These are phyloP conservation scores for Fusarium euwallaceae DNA, from an alignment of 2,329 filamentous ascomycete genomes.

Conservation along the genomic window DNA sequence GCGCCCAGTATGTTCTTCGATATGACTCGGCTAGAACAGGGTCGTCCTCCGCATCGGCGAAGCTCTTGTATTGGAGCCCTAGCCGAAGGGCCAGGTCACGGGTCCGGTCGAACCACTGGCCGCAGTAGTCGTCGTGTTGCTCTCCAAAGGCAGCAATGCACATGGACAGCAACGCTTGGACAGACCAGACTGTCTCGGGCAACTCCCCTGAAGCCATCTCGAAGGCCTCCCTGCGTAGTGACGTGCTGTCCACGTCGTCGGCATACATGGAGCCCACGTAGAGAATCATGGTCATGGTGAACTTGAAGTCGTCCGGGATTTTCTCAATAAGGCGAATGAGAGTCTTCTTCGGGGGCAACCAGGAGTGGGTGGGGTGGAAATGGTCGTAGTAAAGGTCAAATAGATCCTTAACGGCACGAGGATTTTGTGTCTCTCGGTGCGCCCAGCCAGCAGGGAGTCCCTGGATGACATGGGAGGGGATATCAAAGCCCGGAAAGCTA, in stretches of 20 bases:
- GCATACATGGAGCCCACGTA: slow-evolving; percentile 43
- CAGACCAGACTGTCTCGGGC: slow-evolving; percentile 38
- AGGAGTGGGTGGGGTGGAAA: slow-evolving; percentile 43
- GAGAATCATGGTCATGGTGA: slow-evolving; percentile 24
- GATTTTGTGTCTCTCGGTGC: not conserved
- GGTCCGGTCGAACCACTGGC: slow-evolving; percentile 21
- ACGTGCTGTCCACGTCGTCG: slow-evolving; percentile 10
- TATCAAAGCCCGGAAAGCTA: slow-evolving; percentile 4
- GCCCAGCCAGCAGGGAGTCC: slow-evolving; percentile 25
- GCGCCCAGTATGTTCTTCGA: slow-evolving; percentile 43
- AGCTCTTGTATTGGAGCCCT: slow-evolving; percentile 36
- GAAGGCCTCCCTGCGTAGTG: slow-evolving; percentile 26
- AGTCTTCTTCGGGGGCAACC: slow-evolving; percentile 35
- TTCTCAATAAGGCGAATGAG: slow-evolving; percentile 17
- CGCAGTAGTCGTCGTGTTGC: not conserved
- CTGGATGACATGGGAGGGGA: slow-evolving; percentile 3
- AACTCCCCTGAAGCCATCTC: slow-evolving; percentile 28
- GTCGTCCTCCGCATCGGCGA: slow-evolving; percentile 23
- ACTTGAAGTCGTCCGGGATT: slow-evolving; percentile 12
- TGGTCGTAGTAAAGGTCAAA: slow-evolving; percentile 42
- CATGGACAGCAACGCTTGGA: slow-evolving; percentile 41
- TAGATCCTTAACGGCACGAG: slow-evolving; percentile 5
- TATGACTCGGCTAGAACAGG: slow-evolving; percentile 41
- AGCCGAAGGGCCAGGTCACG: slow-evolving; percentile 32
- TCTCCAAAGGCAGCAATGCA: slow-evolving; percentile 37